Evolutionary conservation across 768 basidiomycete genomes (phyloP).

Genomic region (Royoungia palumana): DNA sequence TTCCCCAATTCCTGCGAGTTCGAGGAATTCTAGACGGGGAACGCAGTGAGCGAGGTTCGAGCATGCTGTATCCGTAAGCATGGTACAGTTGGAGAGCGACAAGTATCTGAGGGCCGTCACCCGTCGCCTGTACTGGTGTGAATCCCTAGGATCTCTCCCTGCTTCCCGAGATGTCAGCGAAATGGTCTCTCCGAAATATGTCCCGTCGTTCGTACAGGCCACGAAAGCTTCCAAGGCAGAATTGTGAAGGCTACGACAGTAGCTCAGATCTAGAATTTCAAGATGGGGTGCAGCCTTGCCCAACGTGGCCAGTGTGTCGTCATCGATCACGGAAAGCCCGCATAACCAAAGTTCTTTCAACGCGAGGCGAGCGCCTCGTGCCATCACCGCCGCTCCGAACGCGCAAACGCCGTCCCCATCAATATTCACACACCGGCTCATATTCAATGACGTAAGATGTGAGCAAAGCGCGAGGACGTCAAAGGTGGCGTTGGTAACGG

Average conservation of each 20-base stretch:
- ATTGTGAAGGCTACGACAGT: conserved; percentile 67
- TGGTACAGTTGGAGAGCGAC: conserved; percentile 62
- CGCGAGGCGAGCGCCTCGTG: conserved; percentile 45
- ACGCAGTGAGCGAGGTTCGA: conserved; percentile 66
- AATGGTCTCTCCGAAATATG: conserved; percentile 38
- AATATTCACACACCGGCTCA: conserved; percentile 69
- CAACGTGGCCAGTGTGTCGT: conserved; percentile 59
- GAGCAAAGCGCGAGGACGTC: conserved; percentile 61
- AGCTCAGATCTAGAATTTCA: conserved; percentile 79
- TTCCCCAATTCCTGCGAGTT: conserved; percentile 71
- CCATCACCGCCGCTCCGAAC: conserved; percentile 42
- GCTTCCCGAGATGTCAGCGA: conserved; percentile 59
- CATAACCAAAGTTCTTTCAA: conserved; percentile 65
- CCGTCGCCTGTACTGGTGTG: conserved; percentile 49
- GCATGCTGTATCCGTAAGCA: conserved; percentile 74
- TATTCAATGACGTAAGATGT: conserved; percentile 56
- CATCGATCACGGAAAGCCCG: conserved; percentile 60
- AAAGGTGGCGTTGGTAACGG: conserved; percentile 73
- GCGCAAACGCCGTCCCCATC: conserved; percentile 58
- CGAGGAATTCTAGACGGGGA: conserved; percentile 72
- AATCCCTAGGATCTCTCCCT: conserved; percentile 56
- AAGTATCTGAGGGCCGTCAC: conserved; percentile 73
- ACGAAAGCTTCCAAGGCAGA: conserved; percentile 74
- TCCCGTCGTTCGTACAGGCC: conserved; percentile 38
- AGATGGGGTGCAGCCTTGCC: conserved; percentile 68